Evolutionary conservation across 257 asterid species (phyloP).

Genomic region (Solanum pinnatisectum): DNA sequence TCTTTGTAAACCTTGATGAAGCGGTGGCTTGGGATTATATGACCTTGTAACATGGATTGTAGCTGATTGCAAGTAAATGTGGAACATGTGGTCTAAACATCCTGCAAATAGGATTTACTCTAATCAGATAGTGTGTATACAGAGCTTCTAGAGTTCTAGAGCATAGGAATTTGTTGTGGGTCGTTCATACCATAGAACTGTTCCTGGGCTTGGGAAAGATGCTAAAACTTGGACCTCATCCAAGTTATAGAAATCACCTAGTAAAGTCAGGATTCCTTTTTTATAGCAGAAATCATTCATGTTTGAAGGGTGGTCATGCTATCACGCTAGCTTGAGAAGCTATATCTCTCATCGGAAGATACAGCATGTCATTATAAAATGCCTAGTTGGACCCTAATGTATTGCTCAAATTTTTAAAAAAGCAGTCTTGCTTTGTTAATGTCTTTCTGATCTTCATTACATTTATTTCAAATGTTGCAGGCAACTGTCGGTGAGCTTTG

Average conservation of each 20-base stretch:
- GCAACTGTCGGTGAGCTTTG: constrained; percentile 75
- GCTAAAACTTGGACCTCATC: neutral
- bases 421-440: neutral
- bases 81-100: neutral
- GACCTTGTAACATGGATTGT: neutral
- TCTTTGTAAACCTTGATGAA: neutral
- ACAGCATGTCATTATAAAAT: neutral
- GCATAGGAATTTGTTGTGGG: neutral
- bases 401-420: neutral
- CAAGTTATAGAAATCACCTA: neutral
- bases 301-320: neutral
- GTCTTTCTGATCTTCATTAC: neutral
- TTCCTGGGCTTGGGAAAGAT: neutral
- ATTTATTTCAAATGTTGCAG: constrained; percentile 20
- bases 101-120: neutral
- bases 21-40: neutral
- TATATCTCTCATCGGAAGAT: neutral
- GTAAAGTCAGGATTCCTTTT: neutral
- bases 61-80: neutral
- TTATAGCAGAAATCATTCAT: neutral
- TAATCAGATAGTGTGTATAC: neutral
- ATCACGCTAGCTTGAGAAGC: neutral
- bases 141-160: neutral
- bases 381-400: neutral
- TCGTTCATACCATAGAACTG: neutral